Percentiles rank a stretch among this genome's conserved stretches.
These are phyloP conservation scores for Prunus davidiana DNA, from an alignment of 306 rosid genomes.

Conservation along the genomic window DNA sequence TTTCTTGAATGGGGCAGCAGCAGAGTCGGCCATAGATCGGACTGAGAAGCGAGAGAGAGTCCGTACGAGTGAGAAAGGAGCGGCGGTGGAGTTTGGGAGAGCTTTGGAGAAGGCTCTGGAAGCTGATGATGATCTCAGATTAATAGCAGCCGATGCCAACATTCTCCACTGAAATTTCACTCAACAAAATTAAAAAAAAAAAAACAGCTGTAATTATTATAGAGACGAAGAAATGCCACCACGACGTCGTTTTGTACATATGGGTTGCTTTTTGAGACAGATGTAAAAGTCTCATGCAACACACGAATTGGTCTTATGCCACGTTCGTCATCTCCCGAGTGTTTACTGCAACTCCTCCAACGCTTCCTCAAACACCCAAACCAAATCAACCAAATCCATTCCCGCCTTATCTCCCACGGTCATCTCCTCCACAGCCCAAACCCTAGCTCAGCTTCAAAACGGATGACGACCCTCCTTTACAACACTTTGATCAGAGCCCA, in stretches of 20 bases:
- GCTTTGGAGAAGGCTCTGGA: constrained; percentile 27
- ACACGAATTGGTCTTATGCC: constrained; percentile 21
- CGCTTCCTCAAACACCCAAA: constrained; percentile 29
- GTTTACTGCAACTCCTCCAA: constrained; percentile 64
- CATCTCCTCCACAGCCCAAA: constrained; percentile 35
- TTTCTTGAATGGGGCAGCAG: constrained; percentile 67
- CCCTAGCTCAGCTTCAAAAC: constrained; percentile 31
- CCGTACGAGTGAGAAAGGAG: constrained; percentile 25
- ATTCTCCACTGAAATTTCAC: background rate
- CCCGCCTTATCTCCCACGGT: constrained; percentile 44
- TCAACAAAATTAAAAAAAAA: no score
- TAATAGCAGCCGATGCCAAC: constrained; percentile 25
- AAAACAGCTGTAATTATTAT: no score
- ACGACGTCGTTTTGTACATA: no score
- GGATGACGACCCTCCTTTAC: constrained; percentile 62
- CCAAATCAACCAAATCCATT: constrained; percentile 60
- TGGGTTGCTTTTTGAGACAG: no score
- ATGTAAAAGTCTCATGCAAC: background rate
- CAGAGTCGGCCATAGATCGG: constrained; percentile 67
- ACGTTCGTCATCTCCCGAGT: constrained; percentile 24
- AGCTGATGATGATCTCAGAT: constrained; percentile 25
- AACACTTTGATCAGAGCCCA: constrained; percentile 64
- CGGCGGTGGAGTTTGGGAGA: constrained; percentile 12
- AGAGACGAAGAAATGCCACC: no score
- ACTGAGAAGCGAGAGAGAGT: constrained; percentile 49